A percentile compares a stretch with the other conserved stretches of the same genome.
These are phyloP conservation scores for Mucor lusitanicus DNA, from an alignment of 371 early-diverging fungal species.

Conservation along the genomic window DNA sequence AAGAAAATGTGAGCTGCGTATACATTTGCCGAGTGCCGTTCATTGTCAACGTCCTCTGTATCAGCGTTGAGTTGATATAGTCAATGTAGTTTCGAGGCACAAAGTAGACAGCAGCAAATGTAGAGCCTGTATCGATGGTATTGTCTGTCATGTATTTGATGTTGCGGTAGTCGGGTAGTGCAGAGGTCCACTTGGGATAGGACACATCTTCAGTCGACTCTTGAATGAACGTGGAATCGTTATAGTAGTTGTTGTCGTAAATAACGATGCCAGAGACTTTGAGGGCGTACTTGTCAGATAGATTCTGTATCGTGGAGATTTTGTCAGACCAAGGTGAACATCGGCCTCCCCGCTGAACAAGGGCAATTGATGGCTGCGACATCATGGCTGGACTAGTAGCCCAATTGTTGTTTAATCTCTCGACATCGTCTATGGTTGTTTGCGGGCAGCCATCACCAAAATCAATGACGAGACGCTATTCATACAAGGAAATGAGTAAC, in stretches of 20 bases:
- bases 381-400: slow-evolving; percentile 25
- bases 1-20: slow-evolving; percentile 15
- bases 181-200: slow-evolving; percentile 22
- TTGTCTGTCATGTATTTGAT: slow-evolving; percentile 41
- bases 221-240: slow-evolving; percentile 4
- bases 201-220: slow-evolving; percentile 17
- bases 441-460: slow-evolving; percentile 23
- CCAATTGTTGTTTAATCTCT: slow-evolving; percentile 13
- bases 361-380: slow-evolving; percentile 34
- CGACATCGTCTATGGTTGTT: slow-evolving; percentile 16
- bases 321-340: slow-evolving; percentile 40
- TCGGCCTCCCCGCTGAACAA: slow-evolving; percentile 34
- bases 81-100: slow-evolving; percentile 26
- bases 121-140: slow-evolving; percentile 15
- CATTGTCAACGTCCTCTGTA: slow-evolving; percentile 5
- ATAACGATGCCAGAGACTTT: slow-evolving; percentile 32
- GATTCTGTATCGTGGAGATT: slow-evolving; percentile 15
- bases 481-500: not conserved
- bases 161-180: slow-evolving; percentile 29
- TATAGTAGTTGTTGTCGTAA: slow-evolving; percentile 29
- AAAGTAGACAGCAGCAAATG: slow-evolving; percentile 35
- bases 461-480: slow-evolving; percentile 24
- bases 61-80: slow-evolving; percentile 10
- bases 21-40: slow-evolving; percentile 6
- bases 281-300: slow-evolving; percentile 25